Evolutionary conservation across 495 filamentous ascomycete species (phyloP), one percentile per base, ranked within the genome.

Genomic region (Lichina pygmaea): DNA sequence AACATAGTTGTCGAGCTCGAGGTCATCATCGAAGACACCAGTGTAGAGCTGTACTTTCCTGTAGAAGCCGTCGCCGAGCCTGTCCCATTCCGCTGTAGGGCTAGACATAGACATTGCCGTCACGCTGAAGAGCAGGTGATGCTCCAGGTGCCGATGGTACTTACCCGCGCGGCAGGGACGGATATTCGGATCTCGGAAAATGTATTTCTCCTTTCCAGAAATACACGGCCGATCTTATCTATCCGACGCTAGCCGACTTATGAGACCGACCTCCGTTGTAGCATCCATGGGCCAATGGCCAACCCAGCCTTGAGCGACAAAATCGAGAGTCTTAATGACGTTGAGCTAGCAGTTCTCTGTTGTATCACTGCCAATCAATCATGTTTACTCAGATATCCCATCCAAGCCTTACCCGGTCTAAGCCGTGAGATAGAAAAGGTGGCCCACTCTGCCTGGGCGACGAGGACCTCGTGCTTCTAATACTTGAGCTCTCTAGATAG

Each of bases 1-100:
- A 55, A 91, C 67, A 65, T 91, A 93, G 63, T 92, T 86, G 59
- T 93, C 86, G 55, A 97, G 68, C 62, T 97, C 86, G 46, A 93
- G 66, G 53, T 93, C 83, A 49, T 79, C 73, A 55, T 86, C 79
- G 61, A 94, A 95, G 52, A 97, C 68, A 49, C 73, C 78, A 47
- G 83, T 84, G 65, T 95, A 97, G 34, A 93, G 68, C 58, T 83
- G 77, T 31, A 80, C 75, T 62, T 89, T 94, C 57, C 86, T 78
- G 64, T 94, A 97, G 61, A 89, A 97, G 50, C 70, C 75, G 52
- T 89, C 80, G 44, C 82, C 89, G 44, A 95, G 70, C 55, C 71
- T 76, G 64, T 92, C 84, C 89, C 89, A 97, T 55, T 83, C 81
- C 51, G 84, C 76, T 40, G 83, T 86, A 45, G 89, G 83, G 62